Conservation (phyloP, 306 rosid species). For the Cucumis sativus region DNA sequence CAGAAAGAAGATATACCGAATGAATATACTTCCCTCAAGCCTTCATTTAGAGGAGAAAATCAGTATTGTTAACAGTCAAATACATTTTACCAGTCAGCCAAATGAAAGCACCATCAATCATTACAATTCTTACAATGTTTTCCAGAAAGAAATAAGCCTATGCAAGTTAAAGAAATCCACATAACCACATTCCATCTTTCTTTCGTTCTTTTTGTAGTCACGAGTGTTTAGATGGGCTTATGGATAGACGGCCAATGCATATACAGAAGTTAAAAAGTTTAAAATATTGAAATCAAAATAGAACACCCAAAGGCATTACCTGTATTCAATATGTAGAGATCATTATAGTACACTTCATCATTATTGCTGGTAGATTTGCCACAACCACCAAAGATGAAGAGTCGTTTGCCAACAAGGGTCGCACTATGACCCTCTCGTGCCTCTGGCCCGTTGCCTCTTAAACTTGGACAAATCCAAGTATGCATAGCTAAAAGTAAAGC, state of each 20-base stretch:
- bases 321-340: constrained; percentile 83
- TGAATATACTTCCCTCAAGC: neutral
- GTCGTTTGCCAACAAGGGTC: constrained; percentile 74
- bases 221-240: neutral
- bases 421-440: constrained; percentile 97
- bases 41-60: neutral
- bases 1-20: neutral
- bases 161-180: neutral
- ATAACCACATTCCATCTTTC: neutral
- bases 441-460: constrained; percentile 88
- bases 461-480: constrained; percentile 67
- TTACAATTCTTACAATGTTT: neutral
- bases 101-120: neutral
- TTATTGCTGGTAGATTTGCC: constrained; percentile 61
- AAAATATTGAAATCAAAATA: neutral
- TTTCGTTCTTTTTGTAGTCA: neutral
- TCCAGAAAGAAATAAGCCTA: neutral
- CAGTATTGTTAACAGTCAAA: neutral
- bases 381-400: constrained; percentile 88
- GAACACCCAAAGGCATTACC: constrained; percentile 26
- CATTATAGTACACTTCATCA: constrained; percentile 71
- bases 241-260: neutral
- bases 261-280: neutral
- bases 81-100: neutral
- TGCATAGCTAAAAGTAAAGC: constrained; percentile 35